Evolutionary conservation across 331 rosid species (phyloP).

Genomic region (Telfairia occidentalis): DNA sequence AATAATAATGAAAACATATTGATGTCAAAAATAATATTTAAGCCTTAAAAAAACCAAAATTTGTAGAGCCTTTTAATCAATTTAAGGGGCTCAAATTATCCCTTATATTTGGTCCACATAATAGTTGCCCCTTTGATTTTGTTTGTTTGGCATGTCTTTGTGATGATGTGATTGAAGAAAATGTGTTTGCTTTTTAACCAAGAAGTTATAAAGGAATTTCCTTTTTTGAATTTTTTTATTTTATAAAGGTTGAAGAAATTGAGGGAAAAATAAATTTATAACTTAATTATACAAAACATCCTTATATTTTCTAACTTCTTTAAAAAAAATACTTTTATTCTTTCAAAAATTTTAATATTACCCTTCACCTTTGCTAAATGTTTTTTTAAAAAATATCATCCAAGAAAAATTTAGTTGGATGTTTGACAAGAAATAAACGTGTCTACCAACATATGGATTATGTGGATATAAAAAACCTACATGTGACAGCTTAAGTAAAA

Average conservation of each 20-base stretch:
- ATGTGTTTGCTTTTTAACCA: constrained; percentile 4
- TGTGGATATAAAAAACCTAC: too few relatives aligned
- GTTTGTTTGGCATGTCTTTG: background rate
- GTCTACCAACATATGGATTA: too few relatives aligned
- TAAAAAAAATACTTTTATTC: too few relatives aligned
- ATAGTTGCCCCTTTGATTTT: background rate
- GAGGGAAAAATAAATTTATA: background rate
- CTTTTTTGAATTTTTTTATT: too few relatives aligned
- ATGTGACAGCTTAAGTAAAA: too few relatives aligned
- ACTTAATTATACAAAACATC: too few relatives aligned
- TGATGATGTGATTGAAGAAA: background rate
- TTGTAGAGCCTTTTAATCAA: background rate
- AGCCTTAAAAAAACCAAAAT: background rate
- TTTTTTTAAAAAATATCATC: too few relatives aligned
- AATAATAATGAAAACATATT: background rate
- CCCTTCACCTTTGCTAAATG: too few relatives aligned
- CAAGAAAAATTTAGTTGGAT: too few relatives aligned
- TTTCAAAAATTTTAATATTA: too few relatives aligned
- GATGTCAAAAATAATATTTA: background rate
- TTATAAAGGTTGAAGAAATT: background rate
- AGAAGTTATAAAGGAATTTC: background rate
- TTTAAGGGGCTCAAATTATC: background rate
- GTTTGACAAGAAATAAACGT: too few relatives aligned
- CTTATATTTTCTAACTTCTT: too few relatives aligned
- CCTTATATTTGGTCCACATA: constrained; percentile 10